A percentile compares a stretch with the other conserved stretches of the same genome.
Evolutionary conservation across 495 filamentous ascomycete species (phyloP).

Genomic region (Hypoxylon trugodes): DNA sequence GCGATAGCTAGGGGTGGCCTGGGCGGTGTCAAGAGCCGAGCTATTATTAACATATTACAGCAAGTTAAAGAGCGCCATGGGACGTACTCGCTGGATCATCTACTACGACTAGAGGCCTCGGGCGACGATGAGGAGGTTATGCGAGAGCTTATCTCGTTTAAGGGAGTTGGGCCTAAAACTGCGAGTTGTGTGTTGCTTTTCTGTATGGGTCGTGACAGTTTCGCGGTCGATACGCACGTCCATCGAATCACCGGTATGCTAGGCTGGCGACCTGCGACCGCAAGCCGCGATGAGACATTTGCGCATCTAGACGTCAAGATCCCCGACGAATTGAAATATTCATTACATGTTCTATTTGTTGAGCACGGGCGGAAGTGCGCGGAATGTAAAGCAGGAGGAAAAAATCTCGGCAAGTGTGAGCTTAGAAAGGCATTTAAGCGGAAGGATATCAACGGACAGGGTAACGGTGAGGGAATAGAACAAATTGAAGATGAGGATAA

Average conservation of each 20-base stretch:
- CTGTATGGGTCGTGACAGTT: conserved; percentile 74
- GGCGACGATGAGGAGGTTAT: conserved; percentile 73
- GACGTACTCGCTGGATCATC: conserved; percentile 73
- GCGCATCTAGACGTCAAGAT: conserved; percentile 79
- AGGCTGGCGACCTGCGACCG: conserved; percentile 72
- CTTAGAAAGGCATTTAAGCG: conserved; percentile 37
- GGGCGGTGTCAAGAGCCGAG: conserved; percentile 74
- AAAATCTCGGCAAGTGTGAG: conserved; percentile 34
- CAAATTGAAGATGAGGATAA: conserved; percentile 1
- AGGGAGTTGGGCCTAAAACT: conserved; percentile 88
- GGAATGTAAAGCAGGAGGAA: conserved; percentile 69
- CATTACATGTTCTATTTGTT: conserved; percentile 82
- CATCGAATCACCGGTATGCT: conserved; percentile 79
- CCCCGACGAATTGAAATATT: conserved; percentile 82
- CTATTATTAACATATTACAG: conserved; percentile 76
- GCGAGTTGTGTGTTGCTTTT: conserved; percentile 84
- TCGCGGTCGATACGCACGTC: conserved; percentile 88
- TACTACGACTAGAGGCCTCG: conserved; percentile 57
- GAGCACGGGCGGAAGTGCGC: conserved; percentile 80
- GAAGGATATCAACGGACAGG: conserved; percentile 10
- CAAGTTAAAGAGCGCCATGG: conserved; percentile 71
- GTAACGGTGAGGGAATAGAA: conserved; percentile 1
- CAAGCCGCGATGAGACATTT: conserved; percentile 73
- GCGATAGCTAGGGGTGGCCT: conserved; percentile 79
- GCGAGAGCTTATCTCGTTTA: conserved; percentile 73